phyloP scores from a whole-genome alignment of 805 yeast species.

The Candida krabiensis region DNA sequence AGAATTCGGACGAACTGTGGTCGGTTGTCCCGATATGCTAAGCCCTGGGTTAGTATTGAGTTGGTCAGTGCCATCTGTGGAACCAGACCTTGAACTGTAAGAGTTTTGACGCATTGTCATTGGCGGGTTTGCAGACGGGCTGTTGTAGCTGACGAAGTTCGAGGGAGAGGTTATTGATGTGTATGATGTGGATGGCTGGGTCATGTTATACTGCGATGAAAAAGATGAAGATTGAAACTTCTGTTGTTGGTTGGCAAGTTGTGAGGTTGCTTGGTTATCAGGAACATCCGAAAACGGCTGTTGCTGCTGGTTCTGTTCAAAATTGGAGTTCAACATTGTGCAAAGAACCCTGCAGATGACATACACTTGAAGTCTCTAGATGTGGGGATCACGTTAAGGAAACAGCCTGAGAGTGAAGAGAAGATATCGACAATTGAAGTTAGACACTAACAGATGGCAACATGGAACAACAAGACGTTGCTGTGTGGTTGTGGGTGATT shows the following conservation, averaged over 20 bases:
- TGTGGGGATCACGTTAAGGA: too few species aligned
- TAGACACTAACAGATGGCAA: too few species aligned
- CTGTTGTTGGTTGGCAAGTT: constrained; percentile 11
- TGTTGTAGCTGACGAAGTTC: constrained; percentile 30
- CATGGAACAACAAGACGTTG: too few species aligned
- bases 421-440: too few species aligned
- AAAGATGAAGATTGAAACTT: constrained; percentile 9
- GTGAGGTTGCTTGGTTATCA: constrained; percentile 8
- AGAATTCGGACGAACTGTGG: constrained; percentile 6
- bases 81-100: constrained; percentile 27
- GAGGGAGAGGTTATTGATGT: constrained; percentile 31
- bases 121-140: constrained; percentile 35
- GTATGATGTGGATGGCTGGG: constrained; percentile 23
- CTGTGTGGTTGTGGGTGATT: too few species aligned
- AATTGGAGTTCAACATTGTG: constrained; percentile 14
- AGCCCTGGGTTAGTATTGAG: neutral
- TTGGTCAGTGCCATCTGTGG: constrained; percentile 21
- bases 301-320: constrained; percentile 16
- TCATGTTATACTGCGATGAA: constrained; percentile 8
- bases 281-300: constrained; percentile 8
- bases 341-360: neutral
- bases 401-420: too few species aligned
- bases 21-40: constrained; percentile 13
- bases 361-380: neutral
- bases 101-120: constrained; percentile 27